A percentile compares a stretch with the other conserved stretches of the same genome.
Evolutionary conservation across 805 yeast species (phyloP).

Genomic region (Zygosaccharomyces rouxii): DNA sequence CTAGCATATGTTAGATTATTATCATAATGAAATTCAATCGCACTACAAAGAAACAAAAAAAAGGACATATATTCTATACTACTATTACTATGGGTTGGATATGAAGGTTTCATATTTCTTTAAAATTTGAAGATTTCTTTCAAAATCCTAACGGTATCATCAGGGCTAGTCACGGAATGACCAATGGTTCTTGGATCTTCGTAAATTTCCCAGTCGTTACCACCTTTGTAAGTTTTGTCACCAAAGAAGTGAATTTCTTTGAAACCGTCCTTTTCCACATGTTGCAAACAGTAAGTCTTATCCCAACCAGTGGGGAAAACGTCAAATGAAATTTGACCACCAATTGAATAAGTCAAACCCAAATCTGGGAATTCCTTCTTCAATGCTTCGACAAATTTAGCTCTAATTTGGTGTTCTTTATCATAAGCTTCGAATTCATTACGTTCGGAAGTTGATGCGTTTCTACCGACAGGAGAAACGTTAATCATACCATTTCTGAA

Average conservation of each 20-base stretch:
- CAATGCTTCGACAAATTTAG: constrained; percentile 77
- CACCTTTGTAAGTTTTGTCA: constrained; percentile 95
- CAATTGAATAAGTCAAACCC: constrained; percentile 92
- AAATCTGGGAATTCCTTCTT: constrained; percentile 77
- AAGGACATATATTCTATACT: neutral
- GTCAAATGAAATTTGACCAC: constrained; percentile 98
- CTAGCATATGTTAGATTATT: constrained; percentile 85
- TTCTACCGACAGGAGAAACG: constrained; percentile 97
- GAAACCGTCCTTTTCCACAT: constrained; percentile 81
- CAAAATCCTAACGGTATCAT: constrained; percentile 80
- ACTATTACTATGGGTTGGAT: neutral
- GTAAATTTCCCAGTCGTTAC: constrained; percentile 98
- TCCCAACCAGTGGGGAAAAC: constrained; percentile 99
- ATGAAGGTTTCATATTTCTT: neutral
- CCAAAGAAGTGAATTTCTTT: constrained; percentile 94
- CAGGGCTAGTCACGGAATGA: constrained; percentile 86
- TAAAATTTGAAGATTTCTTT: constrained; percentile 63
- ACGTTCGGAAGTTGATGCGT: constrained; percentile 92
- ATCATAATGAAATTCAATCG: constrained; percentile 37
- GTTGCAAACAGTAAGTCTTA: constrained; percentile 95
- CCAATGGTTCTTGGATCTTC: constrained; percentile 90
- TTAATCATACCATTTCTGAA: constrained; percentile 99
- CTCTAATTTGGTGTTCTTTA: constrained; percentile 74
- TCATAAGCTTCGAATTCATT: constrained; percentile 87
- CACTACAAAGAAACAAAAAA: neutral